Percentiles rank a stretch among this genome's conserved stretches.
Conservation (phyloP, 2,329 filamentous ascomycete species). For the Epichloe baconii region DNA sequence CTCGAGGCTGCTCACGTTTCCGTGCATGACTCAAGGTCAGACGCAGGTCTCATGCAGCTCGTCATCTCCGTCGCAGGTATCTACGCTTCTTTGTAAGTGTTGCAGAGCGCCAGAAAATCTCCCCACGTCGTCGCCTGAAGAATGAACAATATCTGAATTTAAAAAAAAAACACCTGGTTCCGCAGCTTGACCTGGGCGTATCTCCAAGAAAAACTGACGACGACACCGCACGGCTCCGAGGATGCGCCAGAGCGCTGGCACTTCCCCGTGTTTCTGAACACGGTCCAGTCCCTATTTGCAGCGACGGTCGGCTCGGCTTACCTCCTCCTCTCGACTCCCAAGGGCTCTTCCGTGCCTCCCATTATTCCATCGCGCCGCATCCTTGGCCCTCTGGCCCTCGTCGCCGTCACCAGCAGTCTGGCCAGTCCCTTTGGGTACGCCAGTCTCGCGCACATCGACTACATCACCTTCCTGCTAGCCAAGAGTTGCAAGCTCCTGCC, state of each 20-base stretch:
- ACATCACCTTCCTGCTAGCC: constrained; percentile 92
- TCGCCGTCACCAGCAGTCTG: constrained; percentile 76
- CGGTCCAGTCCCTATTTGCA: constrained; percentile 83
- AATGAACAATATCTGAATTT: background rate
- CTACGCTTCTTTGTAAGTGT: constrained; percentile 84
- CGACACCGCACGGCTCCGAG: constrained; percentile 63
- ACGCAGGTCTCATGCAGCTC: constrained; percentile 60
- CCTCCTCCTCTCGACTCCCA: constrained; percentile 50
- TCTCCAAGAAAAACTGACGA: constrained; percentile 94
- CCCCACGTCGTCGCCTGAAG: background rate
- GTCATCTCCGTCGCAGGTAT: constrained; percentile 86
- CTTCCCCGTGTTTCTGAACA: constrained; percentile 91
- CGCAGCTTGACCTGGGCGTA: constrained; percentile 82
- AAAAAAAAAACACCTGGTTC: too few relatives aligned
- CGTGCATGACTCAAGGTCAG: constrained; percentile 18
- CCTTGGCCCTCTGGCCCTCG: constrained; percentile 64
- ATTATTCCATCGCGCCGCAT: constrained; percentile 70
- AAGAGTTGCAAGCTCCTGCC: constrained; percentile 98
- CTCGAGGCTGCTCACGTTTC: background rate
- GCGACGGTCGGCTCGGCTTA: constrained; percentile 73
- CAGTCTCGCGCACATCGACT: constrained; percentile 84
- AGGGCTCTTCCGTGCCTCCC: constrained; percentile 32
- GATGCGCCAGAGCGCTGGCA: constrained; percentile 65
- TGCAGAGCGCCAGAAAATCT: background rate
- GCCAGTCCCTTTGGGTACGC: constrained; percentile 95